These are phyloP conservation scores for Hymenoscyphus fructigenus DNA, from an alignment of 2,329 filamentous ascomycete genomes.

Conservation along the genomic window DNA sequence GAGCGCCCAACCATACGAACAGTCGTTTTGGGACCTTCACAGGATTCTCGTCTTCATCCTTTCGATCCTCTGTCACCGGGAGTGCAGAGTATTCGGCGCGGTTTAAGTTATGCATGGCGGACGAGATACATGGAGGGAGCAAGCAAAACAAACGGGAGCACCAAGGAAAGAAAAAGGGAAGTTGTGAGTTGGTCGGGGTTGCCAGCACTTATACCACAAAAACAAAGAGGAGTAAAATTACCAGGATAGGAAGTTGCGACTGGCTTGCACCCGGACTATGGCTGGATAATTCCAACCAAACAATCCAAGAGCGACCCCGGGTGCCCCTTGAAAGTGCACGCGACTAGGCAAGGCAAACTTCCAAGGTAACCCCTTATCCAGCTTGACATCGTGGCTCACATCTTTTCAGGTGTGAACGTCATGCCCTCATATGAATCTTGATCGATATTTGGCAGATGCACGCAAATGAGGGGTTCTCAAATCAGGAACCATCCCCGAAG, in stretches of 20 bases:
- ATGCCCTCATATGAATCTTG: neutral
- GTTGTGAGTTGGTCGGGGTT: neutral
- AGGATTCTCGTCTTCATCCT: constrained; percentile 3
- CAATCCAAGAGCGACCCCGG: neutral
- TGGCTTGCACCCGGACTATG: constrained; percentile 1
- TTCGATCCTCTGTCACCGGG: constrained; percentile 17
- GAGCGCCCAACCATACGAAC: constrained; percentile 3
- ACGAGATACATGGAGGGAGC: neutral
- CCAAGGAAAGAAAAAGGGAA: neutral
- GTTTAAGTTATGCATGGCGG: constrained; percentile 16
- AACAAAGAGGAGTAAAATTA: neutral
- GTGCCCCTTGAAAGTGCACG: neutral
- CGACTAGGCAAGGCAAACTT: neutral
- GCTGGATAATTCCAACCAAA: neutral
- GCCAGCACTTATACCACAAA: neutral
- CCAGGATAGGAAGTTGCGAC: constrained; percentile 9
- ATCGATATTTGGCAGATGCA: neutral
- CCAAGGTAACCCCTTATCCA: neutral
- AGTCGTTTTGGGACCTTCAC: constrained; percentile 11
- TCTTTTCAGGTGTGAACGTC: neutral
- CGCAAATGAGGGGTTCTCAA: neutral
- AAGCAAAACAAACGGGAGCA: constrained; percentile 9
- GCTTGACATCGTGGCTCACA: neutral
- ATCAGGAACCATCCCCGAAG: neutral
- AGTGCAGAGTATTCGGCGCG: constrained; percentile 13